Evolutionary conservation across 192 early-diverging fungal species (phyloP).

Genomic region (Cladochytrium replicatum): DNA sequence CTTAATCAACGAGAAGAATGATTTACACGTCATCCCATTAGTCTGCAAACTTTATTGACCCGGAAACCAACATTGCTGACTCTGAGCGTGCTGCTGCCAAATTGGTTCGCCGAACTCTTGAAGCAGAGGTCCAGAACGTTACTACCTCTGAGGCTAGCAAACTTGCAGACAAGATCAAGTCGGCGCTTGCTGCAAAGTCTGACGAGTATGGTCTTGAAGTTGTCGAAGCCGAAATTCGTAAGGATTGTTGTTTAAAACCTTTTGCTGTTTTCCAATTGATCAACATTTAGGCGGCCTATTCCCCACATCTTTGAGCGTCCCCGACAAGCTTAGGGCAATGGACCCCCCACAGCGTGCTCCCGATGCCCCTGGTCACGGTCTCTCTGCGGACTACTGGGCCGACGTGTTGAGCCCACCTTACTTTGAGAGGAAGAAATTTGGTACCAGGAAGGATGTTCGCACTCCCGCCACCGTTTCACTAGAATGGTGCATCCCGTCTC

Average conservation of each 20-base stretch:
- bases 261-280: neutral
- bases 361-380: constrained; percentile 32
- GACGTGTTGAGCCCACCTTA: constrained; percentile 34
- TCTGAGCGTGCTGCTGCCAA: constrained; percentile 45
- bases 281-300: constrained; percentile 32
- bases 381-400: constrained; percentile 42
- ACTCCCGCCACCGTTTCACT: constrained; percentile 38
- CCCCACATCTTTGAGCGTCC: constrained; percentile 23
- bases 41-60: constrained; percentile 39
- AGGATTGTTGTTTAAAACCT: neutral
- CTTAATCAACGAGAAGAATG: neutral
- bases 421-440: constrained; percentile 41
- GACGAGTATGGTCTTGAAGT: constrained; percentile 31
- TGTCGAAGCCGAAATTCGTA: constrained; percentile 36
- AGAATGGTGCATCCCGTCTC: constrained; percentile 44
- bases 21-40: neutral
- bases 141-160: constrained; percentile 20
- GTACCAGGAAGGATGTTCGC: constrained; percentile 29
- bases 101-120: constrained; percentile 26
- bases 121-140: constrained; percentile 25
- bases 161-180: constrained; percentile 29
- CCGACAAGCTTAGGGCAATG: constrained; percentile 38
- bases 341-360: constrained; percentile 31
- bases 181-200: constrained; percentile 23
- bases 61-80: constrained; percentile 38